Evolutionary conservation across 139 green algal genomes (phyloP), one percentile per base, ranked within the genome.

Genomic region (Choricystis sp.): DNA sequence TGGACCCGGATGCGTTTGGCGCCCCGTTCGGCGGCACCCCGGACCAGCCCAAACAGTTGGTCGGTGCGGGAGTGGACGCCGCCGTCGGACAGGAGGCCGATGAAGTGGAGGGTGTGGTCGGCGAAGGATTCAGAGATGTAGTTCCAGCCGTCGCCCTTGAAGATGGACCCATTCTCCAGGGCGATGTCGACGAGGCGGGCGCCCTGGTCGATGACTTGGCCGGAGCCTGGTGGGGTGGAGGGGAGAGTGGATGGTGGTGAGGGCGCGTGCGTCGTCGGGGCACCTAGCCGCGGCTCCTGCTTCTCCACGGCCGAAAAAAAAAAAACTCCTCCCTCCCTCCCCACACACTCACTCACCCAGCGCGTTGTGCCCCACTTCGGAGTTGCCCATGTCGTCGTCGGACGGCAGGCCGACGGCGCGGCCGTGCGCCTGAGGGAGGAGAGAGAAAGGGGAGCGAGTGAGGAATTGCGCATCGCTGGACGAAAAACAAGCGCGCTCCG

Each of bases 381-480:
- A 81, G 77, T 96, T 94, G 61, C 86, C 89, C 91, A 98, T 98
- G 72, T 98, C 91, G 4, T 76, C 85, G 61, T 96, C 83, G 28
- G 64, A 84, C 48, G 91, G 91, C 57, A 98, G 83, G 3, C 91
- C 91, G 23, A 98, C 91, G 0, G 89, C 89, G 1, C 69, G 87
- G 31, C 91, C 91, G 69, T 98, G 91, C 1, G 91, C 91, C 52
- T 82, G 74, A 52, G 40, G 9, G 40, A 21, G 40, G 16, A 16
- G 40, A 52, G 40, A 16, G 40, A 52, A 9, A 16, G 40, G 16
- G 16, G 9, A 16, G 40, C 40, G 9, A 52, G 40, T 21, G 16
- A 52, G 16, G 16, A 52, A 16, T 52, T 52, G 9, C 9, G 40
- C 40, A n/a, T n/a, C n/a, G n/a, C n/a, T 9, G 9, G 40, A 9